Conservation (phyloP, 2,329 filamentous ascomycete genomes). For the Cryphonectria naterciae region DNA sequence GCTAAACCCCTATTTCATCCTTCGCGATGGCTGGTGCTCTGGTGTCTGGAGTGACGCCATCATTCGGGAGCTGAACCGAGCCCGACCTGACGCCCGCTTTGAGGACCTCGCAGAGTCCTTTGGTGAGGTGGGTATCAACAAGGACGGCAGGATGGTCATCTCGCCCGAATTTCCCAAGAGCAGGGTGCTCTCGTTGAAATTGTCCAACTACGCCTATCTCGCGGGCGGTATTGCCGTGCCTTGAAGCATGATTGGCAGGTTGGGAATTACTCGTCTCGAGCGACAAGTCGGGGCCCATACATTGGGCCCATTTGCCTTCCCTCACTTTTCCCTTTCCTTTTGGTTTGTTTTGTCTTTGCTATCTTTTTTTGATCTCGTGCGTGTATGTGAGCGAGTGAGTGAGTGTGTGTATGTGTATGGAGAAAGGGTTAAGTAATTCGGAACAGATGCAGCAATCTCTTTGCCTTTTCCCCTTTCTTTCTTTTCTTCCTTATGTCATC, state of each 20-base stretch:
- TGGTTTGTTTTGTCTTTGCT: background rate
- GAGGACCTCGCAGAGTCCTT: constrained; percentile 67
- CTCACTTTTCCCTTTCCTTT: background rate
- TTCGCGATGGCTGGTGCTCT: constrained; percentile 63
- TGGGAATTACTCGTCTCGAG: background rate
- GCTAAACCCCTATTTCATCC: constrained; percentile 73
- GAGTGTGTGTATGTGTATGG: background rate
- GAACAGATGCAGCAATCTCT: constrained; percentile 5
- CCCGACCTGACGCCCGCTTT: constrained; percentile 63
- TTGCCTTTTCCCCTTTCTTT: background rate
- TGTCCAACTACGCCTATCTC: constrained; percentile 61
- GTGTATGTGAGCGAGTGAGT: too few species aligned
- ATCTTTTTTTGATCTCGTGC: constrained; percentile 1
- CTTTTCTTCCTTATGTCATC: background rate
- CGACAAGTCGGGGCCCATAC: background rate
- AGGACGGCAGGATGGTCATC: constrained; percentile 62
- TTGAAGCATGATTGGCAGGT: background rate
- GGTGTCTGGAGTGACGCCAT: constrained; percentile 76
- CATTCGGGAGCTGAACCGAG: constrained; percentile 60
- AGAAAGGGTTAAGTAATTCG: background rate
- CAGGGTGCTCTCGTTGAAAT: constrained; percentile 58
- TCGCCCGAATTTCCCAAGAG: constrained; percentile 58
- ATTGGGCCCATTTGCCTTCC: background rate
- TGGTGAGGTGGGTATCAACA: constrained; percentile 61
- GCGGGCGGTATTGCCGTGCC: constrained; percentile 44